Conservation (phyloP, 768 basidiomycete genomes). For the Agrocybe pediades region DNA sequence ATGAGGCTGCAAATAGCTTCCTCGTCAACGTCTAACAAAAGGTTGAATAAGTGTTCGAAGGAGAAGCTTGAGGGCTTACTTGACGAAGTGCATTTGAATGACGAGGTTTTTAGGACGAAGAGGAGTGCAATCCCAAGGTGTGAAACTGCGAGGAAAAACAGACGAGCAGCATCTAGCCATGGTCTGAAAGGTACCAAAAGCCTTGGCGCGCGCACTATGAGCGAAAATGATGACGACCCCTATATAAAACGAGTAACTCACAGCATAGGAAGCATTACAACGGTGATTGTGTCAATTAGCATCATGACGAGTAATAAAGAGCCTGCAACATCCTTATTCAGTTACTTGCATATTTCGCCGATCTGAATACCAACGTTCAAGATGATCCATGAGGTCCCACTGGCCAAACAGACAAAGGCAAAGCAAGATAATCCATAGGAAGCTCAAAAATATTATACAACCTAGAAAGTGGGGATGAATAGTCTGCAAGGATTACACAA, state of each 20-base stretch:
- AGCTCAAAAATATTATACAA: slow-evolving; percentile 23
- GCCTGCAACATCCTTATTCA: slow-evolving; percentile 12
- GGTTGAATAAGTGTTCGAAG: background rate
- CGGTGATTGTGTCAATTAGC: slow-evolving; percentile 25
- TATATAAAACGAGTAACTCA: slow-evolving; percentile 11
- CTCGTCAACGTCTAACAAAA: slow-evolving; percentile 13
- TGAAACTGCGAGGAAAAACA: slow-evolving; percentile 21
- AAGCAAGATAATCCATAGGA: slow-evolving; percentile 29
- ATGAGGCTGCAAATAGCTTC: slow-evolving; percentile 22
- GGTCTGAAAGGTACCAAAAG: slow-evolving; percentile 26
- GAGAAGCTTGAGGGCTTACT: slow-evolving; percentile 13
- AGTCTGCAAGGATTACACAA: background rate
- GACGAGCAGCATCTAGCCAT: slow-evolving; percentile 33
- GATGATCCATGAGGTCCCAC: slow-evolving; percentile 25
- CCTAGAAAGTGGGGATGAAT: slow-evolving; percentile 11
- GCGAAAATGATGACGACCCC: background rate
- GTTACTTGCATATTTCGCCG: background rate
- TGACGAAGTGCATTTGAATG: slow-evolving; percentile 22
- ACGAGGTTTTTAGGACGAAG: slow-evolving; percentile 21
- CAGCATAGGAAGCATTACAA: slow-evolving; percentile 30
- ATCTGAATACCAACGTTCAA: slow-evolving; percentile 24
- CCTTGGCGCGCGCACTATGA: slow-evolving; percentile 9
- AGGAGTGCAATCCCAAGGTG: slow-evolving; percentile 28
- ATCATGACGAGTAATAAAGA: slow-evolving; percentile 28
- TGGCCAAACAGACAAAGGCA: slow-evolving; percentile 26